Percentiles rank a stretch among this genome's conserved stretches.
phyloP scores from a whole-genome alignment of 495 filamentous ascomycete species.

The Acidiella bohemica region DNA sequence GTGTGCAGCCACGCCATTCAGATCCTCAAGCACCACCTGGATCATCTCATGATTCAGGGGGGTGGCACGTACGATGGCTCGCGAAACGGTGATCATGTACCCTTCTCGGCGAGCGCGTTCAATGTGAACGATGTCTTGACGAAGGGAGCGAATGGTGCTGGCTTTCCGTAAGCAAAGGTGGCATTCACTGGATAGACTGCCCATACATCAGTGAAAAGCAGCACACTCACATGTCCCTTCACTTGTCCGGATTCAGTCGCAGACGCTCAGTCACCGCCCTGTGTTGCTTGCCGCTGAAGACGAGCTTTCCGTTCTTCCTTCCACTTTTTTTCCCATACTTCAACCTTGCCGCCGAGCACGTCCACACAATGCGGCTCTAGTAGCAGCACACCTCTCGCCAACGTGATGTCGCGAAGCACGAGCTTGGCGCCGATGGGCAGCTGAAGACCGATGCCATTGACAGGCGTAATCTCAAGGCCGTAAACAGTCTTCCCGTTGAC shows the following conservation, averaged over 20 bases:
- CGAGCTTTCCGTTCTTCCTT: constrained; percentile 54
- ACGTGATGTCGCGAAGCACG: constrained; percentile 48
- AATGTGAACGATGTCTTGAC: background rate
- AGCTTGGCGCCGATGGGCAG: constrained; percentile 73
- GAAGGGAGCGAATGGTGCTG: background rate
- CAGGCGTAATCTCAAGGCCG: constrained; percentile 55
- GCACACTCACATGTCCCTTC: no score
- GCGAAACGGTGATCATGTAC: background rate
- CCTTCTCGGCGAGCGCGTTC: constrained; percentile 1
- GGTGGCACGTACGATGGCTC: constrained; percentile 1
- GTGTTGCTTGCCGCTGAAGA: constrained; percentile 40
- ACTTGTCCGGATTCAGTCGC: no score
- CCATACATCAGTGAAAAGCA: no score
- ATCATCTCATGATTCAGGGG: constrained; percentile 1
- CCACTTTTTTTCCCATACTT: constrained; percentile 65
- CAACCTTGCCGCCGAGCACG: constrained; percentile 78
- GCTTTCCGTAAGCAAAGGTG: no score
- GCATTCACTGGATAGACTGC: no score
- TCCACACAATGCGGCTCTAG: constrained; percentile 50
- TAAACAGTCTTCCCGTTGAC: constrained; percentile 52
- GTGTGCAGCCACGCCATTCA: constrained; percentile 4
- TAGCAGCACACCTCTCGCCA: constrained; percentile 66
- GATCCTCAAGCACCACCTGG: constrained; percentile 1
- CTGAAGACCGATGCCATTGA: constrained; percentile 51
- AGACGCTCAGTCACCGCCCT: constrained; percentile 4